Evolutionary conservation across 805 yeast genomes (phyloP), one percentile per base, ranked within the genome.

Genomic region (Candida sakaeoensis): DNA sequence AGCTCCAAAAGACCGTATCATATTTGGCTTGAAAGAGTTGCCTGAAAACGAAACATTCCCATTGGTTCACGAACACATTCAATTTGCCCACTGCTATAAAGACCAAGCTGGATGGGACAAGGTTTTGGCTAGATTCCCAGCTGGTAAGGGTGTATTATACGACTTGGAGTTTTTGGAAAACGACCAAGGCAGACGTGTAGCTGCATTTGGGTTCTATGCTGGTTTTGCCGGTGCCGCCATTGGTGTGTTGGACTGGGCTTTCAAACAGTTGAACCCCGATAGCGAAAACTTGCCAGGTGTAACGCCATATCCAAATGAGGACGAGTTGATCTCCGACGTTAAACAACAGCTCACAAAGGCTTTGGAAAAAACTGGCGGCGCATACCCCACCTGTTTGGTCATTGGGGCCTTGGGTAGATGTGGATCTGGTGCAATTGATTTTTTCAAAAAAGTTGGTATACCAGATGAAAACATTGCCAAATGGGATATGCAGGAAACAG

Each of bases 201-300:
- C 99, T 33, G 99, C 99, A 7, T 93, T 93, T 60, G 99, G 99
- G n/a, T 93, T 79, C 73, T 91, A 91, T 63, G 99, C 99, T 33
- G 99, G 99, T n/a, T 93, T 93, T 61, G 99, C 98, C 5, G 99
- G 99, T 56, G 99, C 99, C 25, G 99, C 99, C 24, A 68, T 93
- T 41, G 99, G 99, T 55, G 73, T 91, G 37, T 79, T 79, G 61
- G 95, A 89, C 64, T 93, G 98, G 96, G 85, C 95, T 37, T 83
- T 85, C 69, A 91, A 91, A 65, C 91, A 86, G 63, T 65, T 80
- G 27, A 82, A 85, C 60, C 44, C 74, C 7, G 87, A 80, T 54
- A 56, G 68, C 40, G 78, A 80, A 60, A 80, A 87, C 48, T 72
- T 93, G 51, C 85, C 86, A 28, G 87, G 88, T 39, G 85, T 90